Evolutionary conservation across 306 rosid species (phyloP), one percentile per base, ranked within the genome.

Genomic region (Vachellia pachyceras): DNA sequence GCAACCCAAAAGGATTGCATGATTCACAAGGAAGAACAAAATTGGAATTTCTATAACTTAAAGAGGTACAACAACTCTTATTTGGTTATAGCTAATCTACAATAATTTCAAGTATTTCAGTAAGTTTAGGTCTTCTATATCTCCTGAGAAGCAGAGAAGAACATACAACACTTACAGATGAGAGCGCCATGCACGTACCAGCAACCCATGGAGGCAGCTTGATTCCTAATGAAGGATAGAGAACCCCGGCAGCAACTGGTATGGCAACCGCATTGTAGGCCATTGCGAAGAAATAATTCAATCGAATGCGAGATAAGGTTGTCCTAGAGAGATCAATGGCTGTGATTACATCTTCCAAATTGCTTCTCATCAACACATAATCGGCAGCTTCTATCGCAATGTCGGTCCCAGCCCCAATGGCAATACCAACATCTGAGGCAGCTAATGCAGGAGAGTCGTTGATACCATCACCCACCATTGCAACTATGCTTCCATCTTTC

Each of bases 391-490:
- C 98, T 23, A 94, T 94, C 41, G 98, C 98, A 70, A 91, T 89
- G 82, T 94, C 98, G 1, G 98, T 94, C 78, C 98, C 98, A 0
- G 97, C 98, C 52, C 98, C 98, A 3, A 94, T 94, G 17, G 98
- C 98, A 82, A 91, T 91, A 13, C 97, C 98, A 29, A 94, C 90
- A 80, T 94, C 97, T 15, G 98, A 84, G 60, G 95, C 97, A 45
- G 97, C 98, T 61, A 94, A 84, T 7, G 97, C 98, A 3, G 98
- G 98, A 47, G 98, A 94, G 68, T 94, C 98, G 10, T 94, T 94
- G 90, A 94, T 91, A 29, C 98, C 98, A 61, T 94, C 98, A 39
- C 98, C 98, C 66, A 94, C 98, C 98, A 91, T 94, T 20, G 98
- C 98, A 72, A 94, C 97, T 60, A 75, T 71, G 69, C 91, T 87